phyloP scores from a whole-genome alignment of 345 rosid species.

The Rhizophora apiculata region DNA sequence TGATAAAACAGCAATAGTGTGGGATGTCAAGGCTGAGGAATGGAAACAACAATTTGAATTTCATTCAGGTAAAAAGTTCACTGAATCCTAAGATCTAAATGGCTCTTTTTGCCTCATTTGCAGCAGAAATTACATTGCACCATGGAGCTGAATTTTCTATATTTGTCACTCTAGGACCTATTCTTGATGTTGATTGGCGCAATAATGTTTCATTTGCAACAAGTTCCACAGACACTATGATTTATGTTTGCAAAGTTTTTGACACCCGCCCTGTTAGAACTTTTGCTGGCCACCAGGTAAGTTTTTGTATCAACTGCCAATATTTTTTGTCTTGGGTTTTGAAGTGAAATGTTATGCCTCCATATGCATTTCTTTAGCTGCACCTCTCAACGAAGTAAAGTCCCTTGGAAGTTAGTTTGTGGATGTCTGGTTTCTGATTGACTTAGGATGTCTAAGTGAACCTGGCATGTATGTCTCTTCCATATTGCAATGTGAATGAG shows the following conservation, averaged over 20 bases:
- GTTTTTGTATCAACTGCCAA: slow-evolving; percentile 19
- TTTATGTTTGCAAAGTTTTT: slow-evolving; percentile 92
- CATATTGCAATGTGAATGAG: not conserved
- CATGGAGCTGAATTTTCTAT: slow-evolving; percentile 8
- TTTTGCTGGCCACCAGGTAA: slow-evolving; percentile 94
- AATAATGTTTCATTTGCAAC: slow-evolving; percentile 94
- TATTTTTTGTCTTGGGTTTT: not conserved
- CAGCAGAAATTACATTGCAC: not conserved
- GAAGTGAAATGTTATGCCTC: too few species aligned
- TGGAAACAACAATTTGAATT: slow-evolving; percentile 44
- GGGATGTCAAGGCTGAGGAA: slow-evolving; percentile 96
- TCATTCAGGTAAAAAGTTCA: not conserved
- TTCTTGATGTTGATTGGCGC: slow-evolving; percentile 99
- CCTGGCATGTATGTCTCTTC: not conserved
- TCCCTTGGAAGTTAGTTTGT: not conserved
- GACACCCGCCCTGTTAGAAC: slow-evolving; percentile 67
- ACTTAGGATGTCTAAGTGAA: too few species aligned
- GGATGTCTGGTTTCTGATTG: too few species aligned
- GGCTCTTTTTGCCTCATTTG: not conserved
- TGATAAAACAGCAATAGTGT: slow-evolving; percentile 94
- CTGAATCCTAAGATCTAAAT: not conserved
- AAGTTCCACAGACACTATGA: slow-evolving; percentile 90
- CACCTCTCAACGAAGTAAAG: not conserved
- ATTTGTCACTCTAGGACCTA: slow-evolving; percentile 57
- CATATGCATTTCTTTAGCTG: too few species aligned